A percentile compares a stretch with the other conserved stretches of the same genome.
Evolutionary conservation across 1,284 basidiomycete genomes (phyloP).

Genomic region (Ustilago curta): DNA sequence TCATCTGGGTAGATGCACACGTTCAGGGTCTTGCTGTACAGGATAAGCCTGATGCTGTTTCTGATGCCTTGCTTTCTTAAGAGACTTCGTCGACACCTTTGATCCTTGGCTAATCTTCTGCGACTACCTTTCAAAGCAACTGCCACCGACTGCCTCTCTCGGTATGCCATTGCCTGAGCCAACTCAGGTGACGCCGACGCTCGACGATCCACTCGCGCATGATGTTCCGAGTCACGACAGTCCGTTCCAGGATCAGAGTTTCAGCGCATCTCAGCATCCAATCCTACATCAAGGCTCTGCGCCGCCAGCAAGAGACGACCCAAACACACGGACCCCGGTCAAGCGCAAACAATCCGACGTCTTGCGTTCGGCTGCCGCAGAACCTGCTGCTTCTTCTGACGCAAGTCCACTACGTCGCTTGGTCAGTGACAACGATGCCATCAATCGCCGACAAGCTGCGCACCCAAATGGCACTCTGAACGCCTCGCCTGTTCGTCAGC

Average conservation of each 20-base stretch:
- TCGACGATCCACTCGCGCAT: constrained; percentile 3
- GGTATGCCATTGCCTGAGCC: not conserved
- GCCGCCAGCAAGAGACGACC: not conserved
- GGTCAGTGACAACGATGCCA: not conserved
- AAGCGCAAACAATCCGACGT: not conserved
- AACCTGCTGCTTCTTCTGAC: not conserved
- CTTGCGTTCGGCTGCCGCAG: not conserved
- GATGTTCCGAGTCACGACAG: not conserved
- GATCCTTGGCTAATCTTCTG: too few relatives aligned
- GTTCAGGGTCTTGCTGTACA: too few relatives aligned
- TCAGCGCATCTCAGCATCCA: not conserved
- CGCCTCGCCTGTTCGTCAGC: constrained; percentile 33
- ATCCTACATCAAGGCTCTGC: not conserved
- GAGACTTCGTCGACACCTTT: too few relatives aligned
- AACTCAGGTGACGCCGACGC: not conserved
- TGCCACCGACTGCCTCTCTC: not conserved
- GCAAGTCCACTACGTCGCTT: not conserved
- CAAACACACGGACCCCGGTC: not conserved
- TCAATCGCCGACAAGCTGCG: not conserved
- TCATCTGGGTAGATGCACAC: too few relatives aligned
- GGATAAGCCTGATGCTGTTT: too few relatives aligned
- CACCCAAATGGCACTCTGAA: not conserved
- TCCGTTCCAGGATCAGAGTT: not conserved
- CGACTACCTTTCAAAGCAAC: too few relatives aligned
- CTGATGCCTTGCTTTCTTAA: too few relatives aligned